Percentiles rank a stretch among this genome's conserved stretches.
These are phyloP conservation scores for Melampsora americana DNA, from an alignment of 1,284 basidiomycete genomes.

Conservation along the genomic window DNA sequence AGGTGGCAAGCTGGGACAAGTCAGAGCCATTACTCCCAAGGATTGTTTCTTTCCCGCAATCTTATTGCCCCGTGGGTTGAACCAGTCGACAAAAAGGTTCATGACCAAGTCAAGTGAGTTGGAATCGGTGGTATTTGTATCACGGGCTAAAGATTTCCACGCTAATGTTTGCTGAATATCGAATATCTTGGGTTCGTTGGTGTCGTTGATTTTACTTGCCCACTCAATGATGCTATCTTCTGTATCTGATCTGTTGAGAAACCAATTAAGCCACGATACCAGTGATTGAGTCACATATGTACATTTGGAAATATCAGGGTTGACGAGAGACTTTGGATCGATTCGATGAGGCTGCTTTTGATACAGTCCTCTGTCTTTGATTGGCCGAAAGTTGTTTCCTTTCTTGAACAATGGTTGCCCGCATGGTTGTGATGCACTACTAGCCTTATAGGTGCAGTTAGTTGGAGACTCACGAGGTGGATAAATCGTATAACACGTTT, in stretches of 20 bases:
- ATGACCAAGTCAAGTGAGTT: background rate
- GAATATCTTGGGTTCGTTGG: background rate
- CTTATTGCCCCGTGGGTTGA: slow-evolving; percentile 24
- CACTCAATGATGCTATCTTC: slow-evolving; percentile 10
- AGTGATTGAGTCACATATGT: background rate
- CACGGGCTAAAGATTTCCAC: background rate
- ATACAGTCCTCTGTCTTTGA: slow-evolving; percentile 10
- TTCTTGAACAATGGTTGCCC: background rate
- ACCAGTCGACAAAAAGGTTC: slow-evolving; percentile 17
- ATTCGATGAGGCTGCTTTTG: background rate
- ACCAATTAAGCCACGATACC: slow-evolving; percentile 5
- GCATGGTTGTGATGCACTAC: background rate
- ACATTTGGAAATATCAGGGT: background rate
- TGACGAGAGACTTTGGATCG: background rate
- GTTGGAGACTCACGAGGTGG: too few species aligned
- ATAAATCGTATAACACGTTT: too few species aligned
- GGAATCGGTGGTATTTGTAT: background rate
- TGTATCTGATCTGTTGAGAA: background rate
- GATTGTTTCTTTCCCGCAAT: slow-evolving; percentile 5
- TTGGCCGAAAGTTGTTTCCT: background rate
- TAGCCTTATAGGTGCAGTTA: too few species aligned
- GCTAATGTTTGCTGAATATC: slow-evolving; percentile 18
- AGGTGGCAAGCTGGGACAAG: slow-evolving; percentile 13
- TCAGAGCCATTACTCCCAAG: slow-evolving; percentile 11
- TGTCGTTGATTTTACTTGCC: background rate